Evolutionary conservation across 768 basidiomycete genomes (phyloP), one percentile per base, ranked within the genome.

Genomic region (Lactarius sanguifluus): DNA sequence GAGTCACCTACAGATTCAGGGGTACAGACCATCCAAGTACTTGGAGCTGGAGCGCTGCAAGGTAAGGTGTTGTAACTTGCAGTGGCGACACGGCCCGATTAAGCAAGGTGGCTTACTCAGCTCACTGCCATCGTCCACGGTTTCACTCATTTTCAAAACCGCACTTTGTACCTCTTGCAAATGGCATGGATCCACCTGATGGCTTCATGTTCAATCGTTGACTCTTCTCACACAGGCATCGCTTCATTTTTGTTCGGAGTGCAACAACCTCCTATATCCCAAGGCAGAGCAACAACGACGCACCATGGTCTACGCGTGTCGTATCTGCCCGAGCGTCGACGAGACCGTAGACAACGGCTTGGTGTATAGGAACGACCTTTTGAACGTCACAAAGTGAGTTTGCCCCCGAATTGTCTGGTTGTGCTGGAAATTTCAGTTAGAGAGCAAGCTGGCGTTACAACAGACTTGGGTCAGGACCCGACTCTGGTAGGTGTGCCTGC

Each of bases 251-350:
- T 96, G 94, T 73, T 88, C 87, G 45, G 94, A 96, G 81, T 96
- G 94, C 82, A 95, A 96, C 80, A 96, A 97, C 75, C 83, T 97
- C 34, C 82, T 97, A 61, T 96, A 96, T 76, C 94, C 94, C 25
- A 89, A 95, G 79, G 95, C 92, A 52, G 96, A 97, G 77, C 86
- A 86, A 64, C 83, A 88, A 68, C 88, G 94, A 57, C 84, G 90
- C 56, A 85, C 90, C 62, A 89, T 98, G 85, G 85, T 95, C 52
- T 96, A 95, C 71, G 89, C 89, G 2, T 98, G 96, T 75, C 85
- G 94, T 59, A 97, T 96, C 73, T 98, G 96, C 76, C 61, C 69
- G n/a, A 77, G 81, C 1, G 93, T 91, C 76, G 88, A 92, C 70
- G 94, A 97, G 77, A 85, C 87, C 67, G 87, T 89, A 30, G 88